Conservation (phyloP, 352 stramenopile species). For the Stramenopiles sp. region DNA sequence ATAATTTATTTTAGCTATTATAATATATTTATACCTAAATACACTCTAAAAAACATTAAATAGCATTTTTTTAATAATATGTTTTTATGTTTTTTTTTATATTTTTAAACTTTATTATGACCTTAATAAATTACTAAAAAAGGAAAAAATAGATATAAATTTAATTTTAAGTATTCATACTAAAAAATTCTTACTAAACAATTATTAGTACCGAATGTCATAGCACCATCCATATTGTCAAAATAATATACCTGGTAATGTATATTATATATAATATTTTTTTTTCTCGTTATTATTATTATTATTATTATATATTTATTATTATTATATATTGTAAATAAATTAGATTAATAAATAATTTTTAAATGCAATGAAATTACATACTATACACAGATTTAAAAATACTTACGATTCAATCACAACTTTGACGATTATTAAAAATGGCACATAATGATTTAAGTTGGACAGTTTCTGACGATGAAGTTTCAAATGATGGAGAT, state of each 20-base stretch:
- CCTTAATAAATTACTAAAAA: no score
- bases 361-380: not conserved
- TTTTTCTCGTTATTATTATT: no score
- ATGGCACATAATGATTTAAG: not conserved
- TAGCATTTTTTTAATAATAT: not conserved
- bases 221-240: no score
- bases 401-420: not conserved
- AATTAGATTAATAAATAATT: not conserved
- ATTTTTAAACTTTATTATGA: no score
- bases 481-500: not conserved
- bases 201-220: no score
- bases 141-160: no score
- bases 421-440: not conserved
- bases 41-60: not conserved
- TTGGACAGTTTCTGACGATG: not conserved
- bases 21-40: not conserved
- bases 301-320: slow-evolving; percentile 3
- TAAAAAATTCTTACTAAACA: no score
- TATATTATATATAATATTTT: not conserved
- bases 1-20: not conserved
- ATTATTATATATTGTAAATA: not conserved
- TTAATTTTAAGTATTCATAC: no score
- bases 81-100: no score
- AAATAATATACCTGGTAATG: not conserved
- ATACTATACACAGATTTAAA: not conserved